Evolutionary conservation across 83 land plant species (phyloP).

Genomic region (Isoetes engelmannii): DNA sequence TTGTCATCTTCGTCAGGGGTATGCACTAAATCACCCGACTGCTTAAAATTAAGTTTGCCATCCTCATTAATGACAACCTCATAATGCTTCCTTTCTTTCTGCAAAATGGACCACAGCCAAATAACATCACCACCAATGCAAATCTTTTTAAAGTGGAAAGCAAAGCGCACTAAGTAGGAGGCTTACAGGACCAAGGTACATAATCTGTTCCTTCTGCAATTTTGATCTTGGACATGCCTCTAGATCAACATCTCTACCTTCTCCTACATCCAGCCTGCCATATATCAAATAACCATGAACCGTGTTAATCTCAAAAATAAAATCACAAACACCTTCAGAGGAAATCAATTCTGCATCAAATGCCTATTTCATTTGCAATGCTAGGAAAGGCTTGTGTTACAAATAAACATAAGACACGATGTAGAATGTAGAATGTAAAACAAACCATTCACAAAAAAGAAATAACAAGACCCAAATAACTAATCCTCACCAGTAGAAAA

Average conservation of each 20-base stretch:
- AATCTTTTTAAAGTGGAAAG: too few relatives aligned
- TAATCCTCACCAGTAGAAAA: conserved; percentile 72
- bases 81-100: conserved; percentile 27
- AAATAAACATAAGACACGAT: background rate
- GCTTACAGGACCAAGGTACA: conserved; percentile 88
- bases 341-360: too few relatives aligned
- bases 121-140: background rate
- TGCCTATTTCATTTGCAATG: too few relatives aligned
- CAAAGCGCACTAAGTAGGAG: background rate
- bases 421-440: background rate
- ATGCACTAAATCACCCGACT: conserved; percentile 17
- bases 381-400: too few relatives aligned
- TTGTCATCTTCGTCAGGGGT: conserved; percentile 11
- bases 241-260: conserved; percentile 71
- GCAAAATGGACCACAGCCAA: conserved; percentile 7
- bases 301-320: too few relatives aligned
- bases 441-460: background rate
- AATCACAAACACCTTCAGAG: background rate
- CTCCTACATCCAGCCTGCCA: conserved; percentile 95
- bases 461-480: background rate
- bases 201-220: conserved; percentile 73
- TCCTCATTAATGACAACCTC: conserved; percentile 21
- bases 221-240: conserved; percentile 62
- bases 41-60: conserved; percentile 23
- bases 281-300: too few relatives aligned